These are phyloP conservation scores for Sporobolomyces pararoseus DNA, from an alignment of 768 basidiomycete species.

Conservation along the genomic window DNA sequence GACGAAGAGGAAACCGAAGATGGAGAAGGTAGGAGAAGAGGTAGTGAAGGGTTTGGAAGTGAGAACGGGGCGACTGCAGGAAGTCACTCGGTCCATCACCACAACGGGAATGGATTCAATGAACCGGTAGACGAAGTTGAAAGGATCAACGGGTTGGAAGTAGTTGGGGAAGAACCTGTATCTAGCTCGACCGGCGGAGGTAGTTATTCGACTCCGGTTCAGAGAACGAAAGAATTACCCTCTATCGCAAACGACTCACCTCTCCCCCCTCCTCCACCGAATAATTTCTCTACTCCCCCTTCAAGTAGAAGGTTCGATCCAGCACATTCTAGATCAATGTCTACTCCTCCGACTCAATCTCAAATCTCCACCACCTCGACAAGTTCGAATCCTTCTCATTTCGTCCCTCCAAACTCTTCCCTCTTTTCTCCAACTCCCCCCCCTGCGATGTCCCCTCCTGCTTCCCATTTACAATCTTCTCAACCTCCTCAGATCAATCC, in stretches of 20 bases:
- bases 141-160: slow-evolving; percentile 9
- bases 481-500: not conserved
- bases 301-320: not conserved
- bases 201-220: not conserved
- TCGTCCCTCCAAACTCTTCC: not conserved
- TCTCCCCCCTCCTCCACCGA: not conserved
- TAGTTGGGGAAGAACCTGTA: slow-evolving; percentile 7
- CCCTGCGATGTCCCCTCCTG: slow-evolving; percentile 6
- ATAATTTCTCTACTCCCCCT: slow-evolving; percentile 2
- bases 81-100: not conserved
- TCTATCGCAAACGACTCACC: not conserved
- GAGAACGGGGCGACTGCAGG: slow-evolving; percentile 2
- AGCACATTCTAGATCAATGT: not conserved
- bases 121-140: slow-evolving; percentile 1
- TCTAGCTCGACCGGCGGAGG: no score
- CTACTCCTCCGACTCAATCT: not conserved
- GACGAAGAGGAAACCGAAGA: not conserved
- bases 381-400: not conserved
- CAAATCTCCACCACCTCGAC: not conserved
- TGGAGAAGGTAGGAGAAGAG: not conserved
- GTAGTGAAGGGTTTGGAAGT: not conserved
- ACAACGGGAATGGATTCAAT: not conserved
- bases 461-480: not conserved
- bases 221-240: not conserved
- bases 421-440: slow-evolving; percentile 2